A percentile compares a stretch with the other conserved stretches of the same genome.
Evolutionary conservation across 257 asterid genomes (phyloP).

Genomic region (Solanum chmielewskii): DNA sequence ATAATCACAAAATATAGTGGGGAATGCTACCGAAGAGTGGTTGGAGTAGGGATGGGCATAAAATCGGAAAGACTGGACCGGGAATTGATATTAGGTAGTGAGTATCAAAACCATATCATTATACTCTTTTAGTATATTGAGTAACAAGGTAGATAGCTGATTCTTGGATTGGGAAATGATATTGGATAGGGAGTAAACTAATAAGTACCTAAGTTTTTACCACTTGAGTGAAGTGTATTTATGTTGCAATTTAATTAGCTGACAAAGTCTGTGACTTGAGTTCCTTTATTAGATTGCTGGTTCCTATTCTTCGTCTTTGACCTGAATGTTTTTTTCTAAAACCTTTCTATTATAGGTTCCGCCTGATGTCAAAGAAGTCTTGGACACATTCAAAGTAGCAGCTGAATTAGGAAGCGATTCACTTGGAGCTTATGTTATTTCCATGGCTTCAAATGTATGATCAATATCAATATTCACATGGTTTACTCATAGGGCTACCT

Average conservation of each 20-base stretch:
- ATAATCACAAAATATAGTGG: no score
- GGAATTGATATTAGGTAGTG: neutral
- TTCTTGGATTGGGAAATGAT: neutral
- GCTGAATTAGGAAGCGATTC: slow-evolving; percentile 93
- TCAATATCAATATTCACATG: neutral
- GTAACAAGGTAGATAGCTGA: neutral
- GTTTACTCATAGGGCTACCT: neutral
- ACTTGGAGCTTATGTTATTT: slow-evolving; percentile 95
- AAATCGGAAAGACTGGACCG: no score
- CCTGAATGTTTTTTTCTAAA: neutral
- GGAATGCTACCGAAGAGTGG: no score
- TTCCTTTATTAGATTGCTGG: neutral
- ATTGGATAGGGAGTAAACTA: neutral
- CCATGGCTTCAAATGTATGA: slow-evolving; percentile 92
- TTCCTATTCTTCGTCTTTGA: neutral
- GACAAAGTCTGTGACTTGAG: neutral
- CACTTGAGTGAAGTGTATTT: neutral
- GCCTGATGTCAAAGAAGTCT: slow-evolving; percentile 80
- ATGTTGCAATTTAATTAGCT: neutral
- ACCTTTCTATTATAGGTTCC: slow-evolving; percentile 38
- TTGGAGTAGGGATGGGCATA: no score
- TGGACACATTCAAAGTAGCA: slow-evolving; percentile 91
- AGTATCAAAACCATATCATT: neutral
- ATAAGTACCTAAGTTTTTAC: neutral
- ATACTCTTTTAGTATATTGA: neutral